These are phyloP conservation scores for Prunella vulgaris DNA, from an alignment of 257 asterid species.

Conservation along the genomic window DNA sequence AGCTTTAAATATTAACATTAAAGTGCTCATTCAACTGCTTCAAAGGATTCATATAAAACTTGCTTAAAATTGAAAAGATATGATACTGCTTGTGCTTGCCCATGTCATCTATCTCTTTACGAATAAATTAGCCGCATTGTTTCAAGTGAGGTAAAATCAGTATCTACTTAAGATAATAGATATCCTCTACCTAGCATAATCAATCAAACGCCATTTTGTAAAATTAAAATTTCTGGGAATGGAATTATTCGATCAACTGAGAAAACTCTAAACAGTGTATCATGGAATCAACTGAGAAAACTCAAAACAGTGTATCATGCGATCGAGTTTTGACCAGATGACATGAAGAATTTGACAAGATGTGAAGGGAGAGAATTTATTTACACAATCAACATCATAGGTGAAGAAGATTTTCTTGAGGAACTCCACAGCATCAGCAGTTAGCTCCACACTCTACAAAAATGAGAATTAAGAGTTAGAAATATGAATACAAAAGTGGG, in stretches of 20 bases:
- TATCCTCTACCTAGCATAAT: neutral
- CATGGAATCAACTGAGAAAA: conserved; percentile 9
- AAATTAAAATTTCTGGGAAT: neutral
- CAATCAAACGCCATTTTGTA: neutral
- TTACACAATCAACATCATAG: conserved; percentile 77
- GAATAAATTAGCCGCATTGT: neutral
- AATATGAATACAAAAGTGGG: neutral
- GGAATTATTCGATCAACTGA: neutral
- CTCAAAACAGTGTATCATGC: neutral
- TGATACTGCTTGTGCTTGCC: neutral
- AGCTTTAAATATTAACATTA: neutral
- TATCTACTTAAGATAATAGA: neutral
- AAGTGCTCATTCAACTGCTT: neutral
- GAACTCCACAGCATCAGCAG: conserved; percentile 81
- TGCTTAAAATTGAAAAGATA: neutral
- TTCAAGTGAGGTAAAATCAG: neutral
- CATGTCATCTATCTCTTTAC: neutral
- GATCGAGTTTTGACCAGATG: conserved; percentile 9
- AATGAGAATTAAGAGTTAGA: conserved; percentile 25
- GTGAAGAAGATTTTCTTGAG: conserved; percentile 66
- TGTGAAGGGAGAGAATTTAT: conserved; percentile 25
- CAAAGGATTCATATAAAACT: neutral
- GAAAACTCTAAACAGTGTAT: neutral
- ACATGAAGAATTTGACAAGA: conserved; percentile 10
- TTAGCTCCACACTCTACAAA: conserved; percentile 86